Percentiles rank a stretch among this genome's conserved stretches.
Conservation (phyloP, 768 basidiomycete genomes). For the Piloderma croceum region DNA sequence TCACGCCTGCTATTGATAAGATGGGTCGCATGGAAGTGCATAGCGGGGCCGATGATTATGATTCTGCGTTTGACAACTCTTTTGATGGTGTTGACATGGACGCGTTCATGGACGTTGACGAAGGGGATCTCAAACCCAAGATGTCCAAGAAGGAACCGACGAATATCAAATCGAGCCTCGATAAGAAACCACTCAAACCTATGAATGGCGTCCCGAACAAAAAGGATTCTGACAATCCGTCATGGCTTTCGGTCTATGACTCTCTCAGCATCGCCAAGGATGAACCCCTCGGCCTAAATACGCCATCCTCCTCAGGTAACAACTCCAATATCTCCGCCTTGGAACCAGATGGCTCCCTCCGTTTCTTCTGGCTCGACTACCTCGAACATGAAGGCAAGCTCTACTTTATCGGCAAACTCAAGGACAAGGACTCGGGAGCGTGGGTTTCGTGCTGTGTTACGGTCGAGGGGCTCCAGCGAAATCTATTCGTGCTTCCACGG, state of each 20-base stretch:
- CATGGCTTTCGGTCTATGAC: slow-evolving; percentile 75
- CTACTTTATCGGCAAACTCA: slow-evolving; percentile 87
- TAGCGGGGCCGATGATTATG: slow-evolving; percentile 43
- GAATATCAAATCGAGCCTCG: slow-evolving; percentile 21
- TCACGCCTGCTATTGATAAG: slow-evolving; percentile 53
- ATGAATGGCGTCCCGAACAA: no score
- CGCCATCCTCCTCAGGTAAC: slow-evolving; percentile 30
- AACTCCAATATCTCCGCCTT: slow-evolving; percentile 50
- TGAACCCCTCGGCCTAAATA: slow-evolving; percentile 40
- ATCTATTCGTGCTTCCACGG: slow-evolving; percentile 85
- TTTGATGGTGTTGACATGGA: slow-evolving; percentile 58
- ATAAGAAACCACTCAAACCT: slow-evolving; percentile 18
- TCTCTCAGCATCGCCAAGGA: slow-evolving; percentile 56
- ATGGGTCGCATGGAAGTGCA: slow-evolving; percentile 57
- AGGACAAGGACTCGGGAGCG: slow-evolving; percentile 60
- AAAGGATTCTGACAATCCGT: slow-evolving; percentile 44
- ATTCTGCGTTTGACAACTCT: slow-evolving; percentile 34
- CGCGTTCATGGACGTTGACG: slow-evolving; percentile 53
- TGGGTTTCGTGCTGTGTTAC: slow-evolving; percentile 87
- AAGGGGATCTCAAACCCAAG: slow-evolving; percentile 40
- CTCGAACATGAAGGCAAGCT: slow-evolving; percentile 81
- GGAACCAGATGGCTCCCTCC: slow-evolving; percentile 78
- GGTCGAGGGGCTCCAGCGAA: slow-evolving; percentile 81
- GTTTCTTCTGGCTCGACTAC: slow-evolving; percentile 96
- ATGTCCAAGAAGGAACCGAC: slow-evolving; percentile 28